These are phyloP conservation scores for Xylaria scruposa DNA, from an alignment of 495 filamentous ascomycete genomes.

Conservation along the genomic window DNA sequence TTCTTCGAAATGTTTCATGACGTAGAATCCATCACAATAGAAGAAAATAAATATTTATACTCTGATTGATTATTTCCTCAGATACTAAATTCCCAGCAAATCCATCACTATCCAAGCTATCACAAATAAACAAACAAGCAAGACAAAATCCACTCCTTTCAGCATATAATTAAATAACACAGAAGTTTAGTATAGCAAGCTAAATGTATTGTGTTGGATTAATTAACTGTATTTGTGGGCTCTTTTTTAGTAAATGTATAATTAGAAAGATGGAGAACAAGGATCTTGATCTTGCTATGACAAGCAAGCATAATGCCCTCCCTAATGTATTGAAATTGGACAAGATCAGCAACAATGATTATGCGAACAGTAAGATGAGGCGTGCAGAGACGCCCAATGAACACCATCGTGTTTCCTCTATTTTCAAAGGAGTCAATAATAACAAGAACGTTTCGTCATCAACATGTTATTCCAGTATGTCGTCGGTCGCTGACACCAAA, in stretches of 20 bases:
- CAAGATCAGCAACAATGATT: constrained; percentile 64
- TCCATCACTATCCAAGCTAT: not conserved
- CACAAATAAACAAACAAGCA: not conserved
- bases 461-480: constrained; percentile 57
- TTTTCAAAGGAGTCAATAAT: constrained; percentile 71
- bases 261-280: constrained; percentile 60
- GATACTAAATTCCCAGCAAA: no score
- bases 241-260: constrained; percentile 63
- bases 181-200: not conserved
- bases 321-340: constrained; percentile 56
- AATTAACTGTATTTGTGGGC: constrained; percentile 62
- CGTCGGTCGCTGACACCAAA: constrained; percentile 62
- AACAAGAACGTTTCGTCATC: constrained; percentile 50
- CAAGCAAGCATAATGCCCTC: constrained; percentile 35
- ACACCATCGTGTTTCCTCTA: constrained; percentile 59
- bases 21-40: not conserved
- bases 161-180: not conserved
- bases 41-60: not conserved
- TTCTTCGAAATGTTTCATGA: not conserved
- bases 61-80: no score
- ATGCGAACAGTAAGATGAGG: constrained; percentile 52
- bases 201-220: not conserved
- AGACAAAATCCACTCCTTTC: not conserved
- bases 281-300: constrained; percentile 38
- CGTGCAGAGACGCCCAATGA: constrained; percentile 57